Percentiles rank a stretch among this genome's conserved stretches.
phyloP scores from a whole-genome alignment of 352 stramenopile species.

The Globisporangium canariense region DNA sequence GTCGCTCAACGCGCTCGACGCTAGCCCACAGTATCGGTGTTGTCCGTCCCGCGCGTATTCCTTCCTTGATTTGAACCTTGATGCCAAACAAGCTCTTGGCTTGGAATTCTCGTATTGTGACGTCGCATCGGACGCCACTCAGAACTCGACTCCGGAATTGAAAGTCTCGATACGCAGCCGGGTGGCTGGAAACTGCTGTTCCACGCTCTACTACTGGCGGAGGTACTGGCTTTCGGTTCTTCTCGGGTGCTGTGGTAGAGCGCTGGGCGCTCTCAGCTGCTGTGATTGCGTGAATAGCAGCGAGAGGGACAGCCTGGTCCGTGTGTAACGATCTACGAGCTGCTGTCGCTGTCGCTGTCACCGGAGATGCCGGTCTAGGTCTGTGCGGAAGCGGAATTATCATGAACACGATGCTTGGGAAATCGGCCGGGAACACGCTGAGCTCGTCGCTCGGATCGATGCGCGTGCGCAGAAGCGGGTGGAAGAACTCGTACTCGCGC shows the following conservation, averaged over 20 bases:
- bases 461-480: slow-evolving; percentile 13
- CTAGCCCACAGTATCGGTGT: slow-evolving; percentile 11
- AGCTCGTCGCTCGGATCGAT: slow-evolving; percentile 14
- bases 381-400: slow-evolving; percentile 8
- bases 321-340: neutral
- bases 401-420: slow-evolving; percentile 12
- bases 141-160: neutral
- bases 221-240: neutral
- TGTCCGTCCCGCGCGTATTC: neutral
- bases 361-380: neutral
- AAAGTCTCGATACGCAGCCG: slow-evolving; percentile 7
- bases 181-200: neutral
- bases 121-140: slow-evolving; percentile 8
- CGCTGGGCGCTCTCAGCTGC: neutral
- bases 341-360: neutral
- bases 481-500: slow-evolving; percentile 26
- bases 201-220: neutral
- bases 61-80: slow-evolving; percentile 8
- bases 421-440: slow-evolving; percentile 11
- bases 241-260: neutral
- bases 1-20: neutral
- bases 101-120: slow-evolving; percentile 13
- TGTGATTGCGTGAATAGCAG: neutral
- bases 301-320: neutral
- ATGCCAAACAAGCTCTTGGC: slow-evolving; percentile 6